Conservation (phyloP, 257 asterid species). For the Cynanchum wilfordii region DNA sequence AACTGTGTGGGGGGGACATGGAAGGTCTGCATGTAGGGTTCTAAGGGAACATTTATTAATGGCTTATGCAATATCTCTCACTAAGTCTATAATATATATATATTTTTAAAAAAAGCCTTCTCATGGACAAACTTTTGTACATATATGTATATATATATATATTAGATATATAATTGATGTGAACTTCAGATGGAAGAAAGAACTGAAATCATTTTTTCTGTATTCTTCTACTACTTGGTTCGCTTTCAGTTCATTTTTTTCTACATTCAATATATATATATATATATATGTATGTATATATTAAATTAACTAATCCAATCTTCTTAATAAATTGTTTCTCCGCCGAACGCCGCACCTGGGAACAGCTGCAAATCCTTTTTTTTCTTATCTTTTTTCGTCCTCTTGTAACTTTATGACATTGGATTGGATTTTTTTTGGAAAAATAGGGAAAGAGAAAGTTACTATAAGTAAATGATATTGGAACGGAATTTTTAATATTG, state of each 20-base stretch:
- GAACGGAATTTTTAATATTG: neutral
- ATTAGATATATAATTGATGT: neutral
- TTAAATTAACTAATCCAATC: slow-evolving; percentile 17
- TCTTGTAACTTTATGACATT: slow-evolving; percentile 34
- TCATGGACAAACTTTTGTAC: neutral
- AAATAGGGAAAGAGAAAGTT: neutral
- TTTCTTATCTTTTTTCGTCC: neutral
- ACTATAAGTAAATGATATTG: neutral
- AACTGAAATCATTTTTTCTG: neutral
- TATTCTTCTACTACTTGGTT: neutral
- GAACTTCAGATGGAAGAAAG: neutral
- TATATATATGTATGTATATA: too few relatives aligned
- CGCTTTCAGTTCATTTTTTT: slow-evolving; percentile 10
- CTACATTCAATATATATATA: neutral
- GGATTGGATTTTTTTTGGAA: neutral
- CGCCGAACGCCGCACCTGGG: slow-evolving; percentile 99
- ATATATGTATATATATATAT: neutral
- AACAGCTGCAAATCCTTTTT: slow-evolving; percentile 44
- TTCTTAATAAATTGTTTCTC: slow-evolving; percentile 28
- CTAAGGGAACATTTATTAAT: slow-evolving; percentile 58
- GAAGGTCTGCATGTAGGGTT: slow-evolving; percentile 57
- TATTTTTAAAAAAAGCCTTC: neutral
- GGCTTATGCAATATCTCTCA: slow-evolving; percentile 45
- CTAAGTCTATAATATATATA: too few relatives aligned
- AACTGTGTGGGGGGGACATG: slow-evolving; percentile 45